Percentiles rank a stretch among this genome's conserved stretches.
Evolutionary conservation across 495 filamentous ascomycete genomes (phyloP).

Genomic region (Paragyromitra xinjiangensis): DNA sequence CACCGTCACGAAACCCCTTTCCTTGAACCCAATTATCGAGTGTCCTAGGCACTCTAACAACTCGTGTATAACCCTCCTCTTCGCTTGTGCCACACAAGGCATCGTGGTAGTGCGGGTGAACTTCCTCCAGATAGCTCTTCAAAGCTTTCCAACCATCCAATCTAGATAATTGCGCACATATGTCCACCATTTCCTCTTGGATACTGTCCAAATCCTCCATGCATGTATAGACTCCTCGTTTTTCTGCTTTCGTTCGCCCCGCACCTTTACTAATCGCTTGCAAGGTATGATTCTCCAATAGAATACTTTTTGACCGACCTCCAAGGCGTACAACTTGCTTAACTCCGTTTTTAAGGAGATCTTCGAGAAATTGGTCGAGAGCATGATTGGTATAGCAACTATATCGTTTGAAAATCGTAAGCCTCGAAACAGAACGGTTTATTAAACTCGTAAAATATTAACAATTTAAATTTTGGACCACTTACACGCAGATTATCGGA

Average conservation of each 20-base stretch:
- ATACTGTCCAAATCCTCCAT: constrained; percentile 62
- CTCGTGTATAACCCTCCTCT: constrained; percentile 41
- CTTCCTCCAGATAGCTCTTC: constrained; percentile 50
- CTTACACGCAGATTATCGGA: constrained; percentile 51
- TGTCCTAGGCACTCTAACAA: constrained; percentile 9
- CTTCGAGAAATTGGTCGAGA: constrained; percentile 77
- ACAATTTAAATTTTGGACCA: not conserved
- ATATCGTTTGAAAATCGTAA: not conserved
- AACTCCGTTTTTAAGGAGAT: constrained; percentile 70
- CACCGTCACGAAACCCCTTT: constrained; percentile 17
- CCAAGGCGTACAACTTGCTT: constrained; percentile 74
- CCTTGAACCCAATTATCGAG: constrained; percentile 29
- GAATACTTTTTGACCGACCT: constrained; percentile 69
- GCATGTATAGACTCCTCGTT: constrained; percentile 58
- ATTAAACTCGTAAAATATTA: constrained; percentile 46
- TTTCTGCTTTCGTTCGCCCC: constrained; percentile 54
- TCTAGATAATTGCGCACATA: constrained; percentile 45
- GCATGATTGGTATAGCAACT: constrained; percentile 76
- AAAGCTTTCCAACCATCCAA: constrained; percentile 42
- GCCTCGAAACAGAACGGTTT: constrained; percentile 28
- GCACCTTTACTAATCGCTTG: constrained; percentile 65
- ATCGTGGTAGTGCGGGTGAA: constrained; percentile 43
- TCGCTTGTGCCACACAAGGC: constrained; percentile 50
- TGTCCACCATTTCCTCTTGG: constrained; percentile 60
- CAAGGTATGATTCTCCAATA: constrained; percentile 70